Evolutionary conservation across 306 rosid genomes (phyloP), one percentile per base, ranked within the genome.

Genomic region (Casuarina equisetifolia): DNA sequence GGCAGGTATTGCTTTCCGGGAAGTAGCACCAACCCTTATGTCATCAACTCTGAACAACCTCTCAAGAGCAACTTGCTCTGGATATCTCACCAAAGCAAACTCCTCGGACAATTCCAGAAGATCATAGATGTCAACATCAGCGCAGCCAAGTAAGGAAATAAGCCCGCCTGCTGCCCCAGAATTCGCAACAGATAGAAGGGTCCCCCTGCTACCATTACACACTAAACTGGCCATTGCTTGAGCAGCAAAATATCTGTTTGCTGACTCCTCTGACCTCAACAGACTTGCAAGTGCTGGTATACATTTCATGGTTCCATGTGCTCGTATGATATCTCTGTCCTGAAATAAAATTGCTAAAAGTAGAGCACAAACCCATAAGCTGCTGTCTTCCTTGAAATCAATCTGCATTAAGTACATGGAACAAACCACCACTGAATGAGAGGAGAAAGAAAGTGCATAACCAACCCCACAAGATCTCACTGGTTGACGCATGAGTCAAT

Each of bases 201-300:
- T 96, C 73, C 99, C 99, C 87, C 99, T 84, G 88, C 98, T 96
- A 75, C 99, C 99, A 81, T 96, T 92, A 83, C 97, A 96, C 82
- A 96, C 98, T 44, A 96, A 89, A 88, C 99, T 96, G 69, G 97
- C 92, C 43, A 91, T 79, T 73, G 95, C 82, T 87, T 96, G 99
- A 75, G 98, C 99, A 75, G 98, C 94, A 86, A 96, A 96, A 83
- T 96, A 96, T 86, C 86, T 92, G 86, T 93, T 90, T 49, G 89
- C 86, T 2, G 84, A 80, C 78, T 89, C 96, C 78, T 96, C 99
- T 59, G 98, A 93, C 84, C 89, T 96, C 88, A 93, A 77, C 88
- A 92, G 77, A 87, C 80, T 93, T 66, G 96, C 88, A 68, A 96
- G 91, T 79, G 84, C 97, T 32, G 98, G 92, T 57, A 91, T 88